Evolutionary conservation across 306 rosid genomes (phyloP).

Genomic region (Malus fusca): DNA sequence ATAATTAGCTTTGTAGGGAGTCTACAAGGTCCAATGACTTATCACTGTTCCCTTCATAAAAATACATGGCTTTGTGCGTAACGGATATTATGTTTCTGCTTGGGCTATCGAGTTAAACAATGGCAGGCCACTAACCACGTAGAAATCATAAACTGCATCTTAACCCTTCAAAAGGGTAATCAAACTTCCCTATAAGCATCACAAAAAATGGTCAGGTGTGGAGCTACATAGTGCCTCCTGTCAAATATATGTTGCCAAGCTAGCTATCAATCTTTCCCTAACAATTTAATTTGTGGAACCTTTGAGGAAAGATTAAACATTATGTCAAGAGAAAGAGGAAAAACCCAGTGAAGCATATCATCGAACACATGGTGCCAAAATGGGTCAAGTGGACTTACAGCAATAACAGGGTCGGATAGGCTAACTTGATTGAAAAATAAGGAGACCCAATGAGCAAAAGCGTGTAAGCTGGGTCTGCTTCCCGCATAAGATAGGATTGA

Average conservation of each 20-base stretch:
- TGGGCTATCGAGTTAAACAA: not conserved
- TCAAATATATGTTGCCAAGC: no score
- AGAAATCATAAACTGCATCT: not conserved
- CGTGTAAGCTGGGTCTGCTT: constrained; percentile 55
- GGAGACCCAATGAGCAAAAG: constrained; percentile 64
- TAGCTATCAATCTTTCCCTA: no score
- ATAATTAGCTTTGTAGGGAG: not conserved
- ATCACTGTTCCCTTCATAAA: not conserved
- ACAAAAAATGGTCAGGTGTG: not conserved
- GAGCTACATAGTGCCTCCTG: no score
- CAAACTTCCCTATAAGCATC: not conserved
- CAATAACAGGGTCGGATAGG: constrained; percentile 65
- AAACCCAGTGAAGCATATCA: not conserved
- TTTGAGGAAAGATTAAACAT: no score
- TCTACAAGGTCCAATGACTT: not conserved
- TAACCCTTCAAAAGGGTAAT: not conserved
- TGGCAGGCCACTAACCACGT: not conserved
- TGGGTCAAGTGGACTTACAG: constrained; percentile 29
- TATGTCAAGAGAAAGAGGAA: not conserved
- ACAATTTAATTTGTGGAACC: no score
- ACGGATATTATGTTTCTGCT: not conserved
- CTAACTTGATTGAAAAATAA: constrained; percentile 56
- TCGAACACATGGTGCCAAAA: not conserved
- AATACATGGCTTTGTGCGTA: not conserved
- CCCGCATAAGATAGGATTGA: constrained; percentile 74